Conservation (phyloP, 2,329 filamentous ascomycete genomes). For the Neofusicoccum cordaticola region DNA sequence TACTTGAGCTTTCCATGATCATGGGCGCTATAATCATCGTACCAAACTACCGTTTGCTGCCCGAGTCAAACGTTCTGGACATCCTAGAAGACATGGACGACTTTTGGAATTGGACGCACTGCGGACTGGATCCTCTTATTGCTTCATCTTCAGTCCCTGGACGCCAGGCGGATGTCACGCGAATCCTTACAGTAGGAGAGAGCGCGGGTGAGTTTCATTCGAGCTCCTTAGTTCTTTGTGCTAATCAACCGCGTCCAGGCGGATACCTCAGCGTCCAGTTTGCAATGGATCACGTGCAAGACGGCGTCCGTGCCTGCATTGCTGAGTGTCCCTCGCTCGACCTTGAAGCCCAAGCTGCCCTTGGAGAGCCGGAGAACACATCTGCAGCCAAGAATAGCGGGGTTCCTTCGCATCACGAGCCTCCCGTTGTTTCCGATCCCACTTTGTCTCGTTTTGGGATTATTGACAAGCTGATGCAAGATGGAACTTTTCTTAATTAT, state of each 20-base stretch:
- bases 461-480: conserved; percentile 21
- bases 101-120: conserved; percentile 48
- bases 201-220: conserved; percentile 20
- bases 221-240: too few species aligned
- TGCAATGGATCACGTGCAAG: background rate
- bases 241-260: background rate
- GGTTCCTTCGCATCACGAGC: conserved; percentile 13
- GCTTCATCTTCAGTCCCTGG: conserved; percentile 15
- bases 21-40: conserved; percentile 46
- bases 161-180: conserved; percentile 23
- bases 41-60: conserved; percentile 52
- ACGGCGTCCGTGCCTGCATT: background rate
- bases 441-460: conserved; percentile 24
- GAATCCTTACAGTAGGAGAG: background rate
- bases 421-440: conserved; percentile 21
- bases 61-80: conserved; percentile 46
- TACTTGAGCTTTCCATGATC: conserved; percentile 39
- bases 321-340: background rate
- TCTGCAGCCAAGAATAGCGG: conserved; percentile 5
- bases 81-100: conserved; percentile 48
- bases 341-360: conserved; percentile 15
- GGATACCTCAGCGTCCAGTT: background rate
- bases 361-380: conserved; percentile 22
- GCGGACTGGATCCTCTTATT: conserved; percentile 11
- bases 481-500: conserved; percentile 26